phyloP scores from a whole-genome alignment of 345 rosid genomes.

The Arabidopsis arenosa region DNA sequence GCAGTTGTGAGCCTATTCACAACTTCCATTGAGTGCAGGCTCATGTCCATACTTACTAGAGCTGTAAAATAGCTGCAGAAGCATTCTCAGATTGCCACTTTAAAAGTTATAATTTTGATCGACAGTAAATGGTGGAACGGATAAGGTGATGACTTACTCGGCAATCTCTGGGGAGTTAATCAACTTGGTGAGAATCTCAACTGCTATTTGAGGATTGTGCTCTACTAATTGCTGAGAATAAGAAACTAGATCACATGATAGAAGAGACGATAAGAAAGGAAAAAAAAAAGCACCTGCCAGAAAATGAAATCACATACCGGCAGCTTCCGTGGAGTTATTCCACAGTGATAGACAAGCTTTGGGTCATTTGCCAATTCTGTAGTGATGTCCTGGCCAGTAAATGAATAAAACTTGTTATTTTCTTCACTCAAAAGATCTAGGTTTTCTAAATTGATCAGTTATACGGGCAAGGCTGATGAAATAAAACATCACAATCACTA shows the following conservation, averaged over 20 bases:
- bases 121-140: constrained; percentile 8
- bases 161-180: constrained; percentile 82
- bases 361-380: constrained; percentile 79
- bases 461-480: constrained; percentile 18
- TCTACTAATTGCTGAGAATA: constrained; percentile 89
- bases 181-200: constrained; percentile 90
- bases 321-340: constrained; percentile 86
- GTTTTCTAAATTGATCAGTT: constrained; percentile 32
- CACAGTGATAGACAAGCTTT: constrained; percentile 93
- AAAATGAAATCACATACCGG: constrained; percentile 64
- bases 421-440: constrained; percentile 23
- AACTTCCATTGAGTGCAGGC: constrained; percentile 98
- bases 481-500: constrained; percentile 16
- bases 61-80: constrained; percentile 78
- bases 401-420: constrained; percentile 32
- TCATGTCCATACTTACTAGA: constrained; percentile 96
- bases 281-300: constrained; percentile 9
- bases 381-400: constrained; percentile 65
- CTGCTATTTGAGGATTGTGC: constrained; percentile 91
- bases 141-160: constrained; percentile 65
- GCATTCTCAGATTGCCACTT: constrained; percentile 37
- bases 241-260: constrained; percentile 34
- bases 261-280: constrained; percentile 25
- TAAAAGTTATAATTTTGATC: background rate
- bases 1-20: constrained; percentile 97